Base-by-base conservation (phyloP, 495 filamentous ascomycete genomes). In the Aspergillus saccharolyticus region DNA sequence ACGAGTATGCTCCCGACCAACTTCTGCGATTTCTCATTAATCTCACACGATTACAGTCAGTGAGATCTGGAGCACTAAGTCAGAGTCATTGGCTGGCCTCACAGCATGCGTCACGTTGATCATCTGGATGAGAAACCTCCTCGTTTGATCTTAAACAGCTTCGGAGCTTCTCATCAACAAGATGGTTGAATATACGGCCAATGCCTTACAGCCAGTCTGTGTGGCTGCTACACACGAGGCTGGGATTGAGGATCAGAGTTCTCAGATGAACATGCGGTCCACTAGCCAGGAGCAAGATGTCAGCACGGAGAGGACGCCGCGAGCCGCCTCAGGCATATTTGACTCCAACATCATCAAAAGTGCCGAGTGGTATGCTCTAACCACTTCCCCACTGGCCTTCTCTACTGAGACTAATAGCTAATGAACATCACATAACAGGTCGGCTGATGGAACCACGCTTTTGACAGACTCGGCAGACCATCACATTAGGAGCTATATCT, bases 401-500 rank as follows among this genome's bases (percentile, higher is more conserved):
- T n/a, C n/a, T n/a, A n/a, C n/a, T 47, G 20, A 15, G 49, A 24
- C 16, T 17, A 28, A 55, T 8, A 33, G 18, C 52, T 60, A 42
- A 55, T 17, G 16, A 0, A n/a, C n/a, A n/a, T n/a, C 43, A 20
- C 2, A 17, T 45, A 42, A 39, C 62, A 84, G 85, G 86, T 83
- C 89, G 7, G 84, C 89, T 47, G 92, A 96, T 66, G 90, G 93
- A 16, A 94, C 90, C 10, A 83, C 83, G 7, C 72, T 97, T 48
- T 66, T 98, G 63, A 88, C 91, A n/a, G 80, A 81, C 22, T 86
- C 80, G 42, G 84, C 83, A 7, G 80, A 89, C 57, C 83, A 91
- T 62, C 75, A 72, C 48, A 76, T 95, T 44, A 78, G 83, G 51
- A 83, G 85, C 14, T 94, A 85, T 69, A 81, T 95, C 28, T 64